A percentile compares a stretch with the other conserved stretches of the same genome.
Evolutionary conservation across 1,284 basidiomycete genomes (phyloP).

Genomic region (Porogramme epimiltina): DNA sequence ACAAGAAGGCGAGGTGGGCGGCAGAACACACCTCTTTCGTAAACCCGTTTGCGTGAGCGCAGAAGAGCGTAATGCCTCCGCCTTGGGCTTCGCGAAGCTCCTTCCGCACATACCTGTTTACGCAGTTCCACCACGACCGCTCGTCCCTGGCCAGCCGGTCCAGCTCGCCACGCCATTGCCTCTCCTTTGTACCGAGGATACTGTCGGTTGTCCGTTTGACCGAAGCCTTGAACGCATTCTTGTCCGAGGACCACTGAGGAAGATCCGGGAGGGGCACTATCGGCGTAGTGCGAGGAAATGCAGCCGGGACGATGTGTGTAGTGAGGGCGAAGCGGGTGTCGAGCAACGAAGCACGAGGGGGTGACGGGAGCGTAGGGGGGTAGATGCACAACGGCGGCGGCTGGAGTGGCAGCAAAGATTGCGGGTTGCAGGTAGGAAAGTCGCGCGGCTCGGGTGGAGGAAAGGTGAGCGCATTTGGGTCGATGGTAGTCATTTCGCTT

Average conservation of each 20-base stretch:
- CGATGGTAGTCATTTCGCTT: not conserved
- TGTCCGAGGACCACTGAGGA: conserved; percentile 30
- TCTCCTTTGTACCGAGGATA: conserved; percentile 24
- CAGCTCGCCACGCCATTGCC: conserved; percentile 28
- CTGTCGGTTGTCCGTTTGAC: conserved; percentile 21
- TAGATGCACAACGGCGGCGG: not conserved
- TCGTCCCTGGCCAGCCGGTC: conserved; percentile 15
- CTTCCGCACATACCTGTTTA: conserved; percentile 34
- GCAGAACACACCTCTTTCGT: conserved; percentile 33
- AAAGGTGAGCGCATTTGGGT: conserved; percentile 8
- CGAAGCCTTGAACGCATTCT: conserved; percentile 32
- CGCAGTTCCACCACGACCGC: conserved; percentile 33
- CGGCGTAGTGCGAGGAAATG: conserved; percentile 59
- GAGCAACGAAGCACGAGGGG: conserved; percentile 23
- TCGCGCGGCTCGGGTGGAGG: conserved; percentile 14
- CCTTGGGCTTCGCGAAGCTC: conserved; percentile 25
- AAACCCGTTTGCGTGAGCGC: conserved; percentile 38
- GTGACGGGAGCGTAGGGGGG: conserved; percentile 28
- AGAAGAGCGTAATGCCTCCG: conserved; percentile 37
- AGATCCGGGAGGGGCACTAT: conserved; percentile 42
- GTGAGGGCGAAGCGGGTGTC: conserved; percentile 42
- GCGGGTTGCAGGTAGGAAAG: conserved; percentile 12
- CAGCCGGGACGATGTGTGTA: conserved; percentile 77
- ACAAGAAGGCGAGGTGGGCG: conserved; percentile 44
- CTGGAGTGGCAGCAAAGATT: conserved; percentile 9